These are phyloP conservation scores for Pyrenula massariospora DNA, from an alignment of 495 filamentous ascomycete species.

Conservation along the genomic window DNA sequence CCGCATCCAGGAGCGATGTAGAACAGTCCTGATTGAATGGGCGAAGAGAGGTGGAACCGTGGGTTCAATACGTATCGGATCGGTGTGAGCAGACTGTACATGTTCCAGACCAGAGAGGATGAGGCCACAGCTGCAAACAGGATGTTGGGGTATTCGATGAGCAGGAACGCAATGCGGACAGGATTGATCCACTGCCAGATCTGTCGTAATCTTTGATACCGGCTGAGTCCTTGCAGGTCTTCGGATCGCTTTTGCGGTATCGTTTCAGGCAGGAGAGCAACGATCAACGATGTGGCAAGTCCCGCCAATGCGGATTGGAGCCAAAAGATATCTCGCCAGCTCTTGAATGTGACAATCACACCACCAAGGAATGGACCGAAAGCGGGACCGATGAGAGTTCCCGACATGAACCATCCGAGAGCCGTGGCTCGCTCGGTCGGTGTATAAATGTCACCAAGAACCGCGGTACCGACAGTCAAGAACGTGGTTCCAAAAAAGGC, in stretches of 20 bases:
- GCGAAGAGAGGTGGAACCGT: slow-evolving; percentile 53
- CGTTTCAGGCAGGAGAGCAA: slow-evolving; percentile 58
- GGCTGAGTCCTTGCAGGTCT: slow-evolving; percentile 38
- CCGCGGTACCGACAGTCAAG: slow-evolving; percentile 50
- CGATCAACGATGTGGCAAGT: slow-evolving; percentile 42
- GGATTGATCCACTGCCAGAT: slow-evolving; percentile 53
- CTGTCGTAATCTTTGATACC: slow-evolving; percentile 31
- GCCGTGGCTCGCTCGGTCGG: slow-evolving; percentile 57
- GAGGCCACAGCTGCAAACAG: slow-evolving; percentile 48
- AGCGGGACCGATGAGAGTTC: slow-evolving; percentile 59
- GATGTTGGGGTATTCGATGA: slow-evolving; percentile 53
- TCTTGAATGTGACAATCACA: slow-evolving; percentile 57
- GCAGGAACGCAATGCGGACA: slow-evolving; percentile 40
- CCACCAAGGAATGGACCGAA: slow-evolving; percentile 57
- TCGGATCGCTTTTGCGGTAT: slow-evolving; percentile 45
- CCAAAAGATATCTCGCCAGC: slow-evolving; percentile 65
- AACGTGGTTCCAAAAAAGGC: slow-evolving; percentile 65
- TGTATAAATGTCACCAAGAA: slow-evolving; percentile 53
- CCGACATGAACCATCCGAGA: slow-evolving; percentile 57
- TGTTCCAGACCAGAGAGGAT: slow-evolving; percentile 56
- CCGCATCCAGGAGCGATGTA: slow-evolving; percentile 64
- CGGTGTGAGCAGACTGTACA: slow-evolving; percentile 61
- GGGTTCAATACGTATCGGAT: slow-evolving; percentile 68
- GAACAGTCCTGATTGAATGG: slow-evolving; percentile 57
- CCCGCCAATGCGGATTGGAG: slow-evolving; percentile 54